These are phyloP conservation scores for Trichoderma arundinaceum DNA, from an alignment of 2,329 filamentous ascomycete genomes.

Conservation along the genomic window DNA sequence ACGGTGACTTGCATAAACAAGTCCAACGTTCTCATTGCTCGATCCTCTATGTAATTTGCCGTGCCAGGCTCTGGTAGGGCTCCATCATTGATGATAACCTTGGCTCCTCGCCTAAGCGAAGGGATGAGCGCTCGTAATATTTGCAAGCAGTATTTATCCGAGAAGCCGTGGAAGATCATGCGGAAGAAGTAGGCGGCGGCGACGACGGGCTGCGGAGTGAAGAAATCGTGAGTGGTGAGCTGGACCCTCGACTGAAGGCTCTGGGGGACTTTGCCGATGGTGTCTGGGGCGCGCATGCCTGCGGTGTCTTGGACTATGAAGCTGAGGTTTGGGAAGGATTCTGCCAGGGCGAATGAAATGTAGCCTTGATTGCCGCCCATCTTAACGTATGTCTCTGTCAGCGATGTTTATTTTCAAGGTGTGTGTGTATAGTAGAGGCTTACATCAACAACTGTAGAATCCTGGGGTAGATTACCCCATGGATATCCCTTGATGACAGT, in stretches of 20 bases:
- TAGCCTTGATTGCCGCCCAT: constrained; percentile 33
- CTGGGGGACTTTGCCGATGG: constrained; percentile 35
- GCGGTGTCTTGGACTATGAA: constrained; percentile 36
- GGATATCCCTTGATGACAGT: constrained; percentile 27
- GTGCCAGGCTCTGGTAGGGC: constrained; percentile 37
- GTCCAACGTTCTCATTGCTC: constrained; percentile 29
- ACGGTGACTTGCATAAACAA: constrained; percentile 33
- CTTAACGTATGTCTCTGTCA: not conserved
- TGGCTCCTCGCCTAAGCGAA: constrained; percentile 39
- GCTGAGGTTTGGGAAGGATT: constrained; percentile 28
- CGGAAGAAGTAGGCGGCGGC: constrained; percentile 43
- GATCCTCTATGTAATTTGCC: constrained; percentile 26
- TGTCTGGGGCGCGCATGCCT: constrained; percentile 36
- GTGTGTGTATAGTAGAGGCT: not conserved
- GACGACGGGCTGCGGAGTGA: constrained; percentile 38
- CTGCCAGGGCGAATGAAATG: constrained; percentile 31
- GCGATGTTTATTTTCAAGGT: not conserved
- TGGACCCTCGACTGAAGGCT: constrained; percentile 34
- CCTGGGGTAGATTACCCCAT: constrained; percentile 21
- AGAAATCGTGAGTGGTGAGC: constrained; percentile 41
- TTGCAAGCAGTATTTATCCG: constrained; percentile 43
- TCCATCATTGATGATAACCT: constrained; percentile 39
- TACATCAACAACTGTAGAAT: constrained; percentile 29
- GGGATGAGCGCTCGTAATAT: constrained; percentile 43
- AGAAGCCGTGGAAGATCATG: constrained; percentile 44